These are phyloP conservation scores for Euryodendron excelsum DNA, from an alignment of 148 eudicot genomes.

Conservation along the genomic window DNA sequence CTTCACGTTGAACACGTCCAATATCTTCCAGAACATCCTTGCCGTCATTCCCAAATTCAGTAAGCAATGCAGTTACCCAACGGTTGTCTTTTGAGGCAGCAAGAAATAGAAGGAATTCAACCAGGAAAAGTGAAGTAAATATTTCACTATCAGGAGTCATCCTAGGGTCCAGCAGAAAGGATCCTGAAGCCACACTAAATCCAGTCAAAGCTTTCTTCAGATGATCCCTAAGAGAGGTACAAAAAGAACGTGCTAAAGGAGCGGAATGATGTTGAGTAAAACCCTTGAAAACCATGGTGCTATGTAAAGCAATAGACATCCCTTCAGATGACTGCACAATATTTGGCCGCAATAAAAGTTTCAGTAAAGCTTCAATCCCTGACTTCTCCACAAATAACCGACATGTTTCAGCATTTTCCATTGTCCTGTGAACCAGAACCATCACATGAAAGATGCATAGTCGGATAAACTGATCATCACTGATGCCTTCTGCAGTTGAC, in stretches of 20 bases:
- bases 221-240: constrained; percentile 70
- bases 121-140: constrained; percentile 76
- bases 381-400: constrained; percentile 90
- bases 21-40: constrained; percentile 91
- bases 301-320: constrained; percentile 93
- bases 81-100: constrained; percentile 95
- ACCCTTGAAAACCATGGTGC: constrained; percentile 90
- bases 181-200: constrained; percentile 58
- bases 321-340: constrained; percentile 94
- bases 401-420: constrained; percentile 97
- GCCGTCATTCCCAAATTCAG: constrained; percentile 82
- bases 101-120: constrained; percentile 85
- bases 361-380: constrained; percentile 83
- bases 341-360: constrained; percentile 76
- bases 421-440: constrained; percentile 91
- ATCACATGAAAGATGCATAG: constrained; percentile 84
- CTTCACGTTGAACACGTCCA: constrained; percentile 83
- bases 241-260: constrained; percentile 80
- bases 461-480: constrained; percentile 77
- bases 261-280: constrained; percentile 96
- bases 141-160: constrained; percentile 52
- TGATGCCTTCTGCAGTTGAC: constrained; percentile 45
- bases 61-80: constrained; percentile 86
- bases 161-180: constrained; percentile 72
- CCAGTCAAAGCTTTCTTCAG: constrained; percentile 71